Evolutionary conservation across 768 basidiomycete genomes (phyloP), one percentile per base, ranked within the genome.

Genomic region (Phlebiopsis gigantea): DNA sequence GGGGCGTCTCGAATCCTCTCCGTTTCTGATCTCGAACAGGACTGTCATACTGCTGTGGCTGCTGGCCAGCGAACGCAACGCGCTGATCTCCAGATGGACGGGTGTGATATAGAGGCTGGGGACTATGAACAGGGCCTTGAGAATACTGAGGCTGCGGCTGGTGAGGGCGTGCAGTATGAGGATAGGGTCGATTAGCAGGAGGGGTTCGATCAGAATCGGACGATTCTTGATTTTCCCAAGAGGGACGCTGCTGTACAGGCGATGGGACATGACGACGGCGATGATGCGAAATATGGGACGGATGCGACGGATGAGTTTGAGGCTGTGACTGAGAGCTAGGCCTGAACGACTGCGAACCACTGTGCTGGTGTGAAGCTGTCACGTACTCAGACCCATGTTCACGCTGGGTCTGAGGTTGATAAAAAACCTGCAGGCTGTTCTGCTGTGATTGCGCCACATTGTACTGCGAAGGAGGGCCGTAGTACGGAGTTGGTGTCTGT

Each of bases 401-500:
- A 39, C 34, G 28, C 17, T 52, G 52, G 22, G 30, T 42, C 28
- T 54, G 53, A 54, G 54, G 26, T 12, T 46, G 46, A 30, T 55
- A 47, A 29, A 29, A 55, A 19, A 55, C 44, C 54, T 55, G 54
- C 31, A 55, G 45, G 15, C 50, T 56, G 26, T 55, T 51, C n/a
- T 57, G 17, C 3, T 31, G 21, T 15, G 17, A 30, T 4, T 45
- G 53, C 25, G n/a, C 2, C 1, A 22, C 56, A 24, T 19, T 25
- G 22, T 31, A 22, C 29, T 30, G 30, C 2, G 56, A 57, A 2
- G 51, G 46, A 5, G 56, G 60, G 17, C 47, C 60, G 47, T 57
- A 55, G 30, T 58, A 61, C 19, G 57, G 60, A 8, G 60, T 61
- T 47, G 63, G 53, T 22, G 66, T 57, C 21, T 63, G 62, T 15